A percentile compares a stretch with the other conserved stretches of the same genome.
These are phyloP conservation scores for Circinella minor DNA, from an alignment of 371 early-diverging fungal species.

Conservation along the genomic window DNA sequence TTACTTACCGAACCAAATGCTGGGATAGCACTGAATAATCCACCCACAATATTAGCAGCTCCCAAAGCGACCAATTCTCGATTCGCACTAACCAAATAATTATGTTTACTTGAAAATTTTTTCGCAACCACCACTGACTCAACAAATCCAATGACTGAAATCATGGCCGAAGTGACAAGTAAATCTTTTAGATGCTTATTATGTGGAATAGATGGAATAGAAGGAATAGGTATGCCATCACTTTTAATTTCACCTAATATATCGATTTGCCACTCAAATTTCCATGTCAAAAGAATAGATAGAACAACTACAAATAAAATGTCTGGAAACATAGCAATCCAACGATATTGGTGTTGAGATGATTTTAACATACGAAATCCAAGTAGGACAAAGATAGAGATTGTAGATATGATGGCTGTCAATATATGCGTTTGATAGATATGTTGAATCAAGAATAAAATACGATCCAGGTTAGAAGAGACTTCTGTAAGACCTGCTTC, in stretches of 20 bases:
- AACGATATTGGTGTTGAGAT: conserved; percentile 39
- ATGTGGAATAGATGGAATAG: conserved; percentile 62
- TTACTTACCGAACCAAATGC: conserved; percentile 82
- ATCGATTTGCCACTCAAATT: conserved; percentile 73
- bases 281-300: conserved; percentile 65
- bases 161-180: conserved; percentile 68
- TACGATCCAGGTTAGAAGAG: conserved; percentile 75
- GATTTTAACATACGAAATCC: conserved; percentile 62
- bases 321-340: conserved; percentile 84
- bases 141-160: conserved; percentile 94
- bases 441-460: conserved; percentile 62
- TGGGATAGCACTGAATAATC: conserved; percentile 84
- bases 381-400: conserved; percentile 71
- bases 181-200: conserved; percentile 66
- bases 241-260: conserved; percentile 77
- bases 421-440: conserved; percentile 63
- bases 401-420: conserved; percentile 72
- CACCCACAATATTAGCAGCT: conserved; percentile 79
- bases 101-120: conserved; percentile 85
- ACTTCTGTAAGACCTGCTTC: conserved; percentile 62
- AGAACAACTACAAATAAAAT: conserved; percentile 81
- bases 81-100: conserved; percentile 90
- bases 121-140: conserved; percentile 92
- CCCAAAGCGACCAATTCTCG: conserved; percentile 93
- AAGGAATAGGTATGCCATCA: conserved; percentile 63